Conservation (phyloP, 2,329 filamentous ascomycete genomes). For the Fusarium mangiferae region DNA sequence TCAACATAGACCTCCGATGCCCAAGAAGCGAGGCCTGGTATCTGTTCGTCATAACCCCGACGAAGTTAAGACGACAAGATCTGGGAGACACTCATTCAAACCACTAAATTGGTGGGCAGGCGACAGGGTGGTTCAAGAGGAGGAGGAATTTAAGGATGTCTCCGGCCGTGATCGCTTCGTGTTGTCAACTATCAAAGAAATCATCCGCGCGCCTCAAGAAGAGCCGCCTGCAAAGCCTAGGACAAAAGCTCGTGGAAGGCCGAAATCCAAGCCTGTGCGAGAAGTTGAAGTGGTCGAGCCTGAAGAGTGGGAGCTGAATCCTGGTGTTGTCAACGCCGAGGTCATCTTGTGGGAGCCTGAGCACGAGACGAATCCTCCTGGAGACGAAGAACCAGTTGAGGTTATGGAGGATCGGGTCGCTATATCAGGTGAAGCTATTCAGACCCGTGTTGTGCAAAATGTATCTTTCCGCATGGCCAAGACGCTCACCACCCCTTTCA, state of each 20-base stretch:
- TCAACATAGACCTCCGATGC: slow-evolving; percentile 65
- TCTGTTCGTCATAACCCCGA: slow-evolving; percentile 62
- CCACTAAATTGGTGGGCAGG: slow-evolving; percentile 90
- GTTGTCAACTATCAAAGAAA: slow-evolving; percentile 78
- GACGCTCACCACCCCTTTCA: slow-evolving; percentile 83
- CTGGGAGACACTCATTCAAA: slow-evolving; percentile 79
- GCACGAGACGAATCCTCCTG: slow-evolving; percentile 64
- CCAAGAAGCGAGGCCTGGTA: slow-evolving; percentile 64
- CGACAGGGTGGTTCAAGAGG: slow-evolving; percentile 78
- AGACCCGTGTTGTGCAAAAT: slow-evolving; percentile 67
- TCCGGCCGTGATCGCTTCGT: slow-evolving; percentile 61
- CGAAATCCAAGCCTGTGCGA: slow-evolving; percentile 48
- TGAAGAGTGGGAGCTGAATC: slow-evolving; percentile 78
- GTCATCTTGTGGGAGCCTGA: slow-evolving; percentile 72
- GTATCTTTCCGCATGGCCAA: slow-evolving; percentile 90
- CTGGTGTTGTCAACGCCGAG: slow-evolving; percentile 71
- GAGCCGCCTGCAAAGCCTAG: slow-evolving; percentile 48
- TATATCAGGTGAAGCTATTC: slow-evolving; percentile 64
- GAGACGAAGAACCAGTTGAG: slow-evolving; percentile 64
- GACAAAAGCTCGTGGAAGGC: slow-evolving; percentile 44
- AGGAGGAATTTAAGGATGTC: slow-evolving; percentile 64
- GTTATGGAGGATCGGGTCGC: slow-evolving; percentile 66
- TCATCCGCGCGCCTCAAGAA: slow-evolving; percentile 76
- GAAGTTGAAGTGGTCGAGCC: slow-evolving; percentile 64
- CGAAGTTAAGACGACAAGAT: slow-evolving; percentile 71